A percentile compares a stretch with the other conserved stretches of the same genome.
Conservation (phyloP, 306 rosid species). For the Quercus agrifolia region DNA sequence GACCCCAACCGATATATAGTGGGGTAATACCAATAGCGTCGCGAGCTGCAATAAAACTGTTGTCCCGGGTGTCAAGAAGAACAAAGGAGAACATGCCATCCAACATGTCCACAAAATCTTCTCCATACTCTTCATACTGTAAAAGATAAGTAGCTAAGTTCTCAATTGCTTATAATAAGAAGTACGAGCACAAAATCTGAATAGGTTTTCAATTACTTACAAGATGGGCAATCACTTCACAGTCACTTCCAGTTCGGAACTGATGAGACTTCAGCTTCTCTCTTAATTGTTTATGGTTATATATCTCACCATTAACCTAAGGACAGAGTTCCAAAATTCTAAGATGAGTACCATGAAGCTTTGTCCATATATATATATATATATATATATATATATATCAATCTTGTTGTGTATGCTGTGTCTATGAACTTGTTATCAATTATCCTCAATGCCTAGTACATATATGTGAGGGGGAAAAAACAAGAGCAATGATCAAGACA, state of each 20-base stretch:
- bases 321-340: constrained; percentile 26
- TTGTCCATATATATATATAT: background rate
- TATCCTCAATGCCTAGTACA: no score
- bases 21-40: constrained; percentile 93
- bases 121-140: constrained; percentile 96
- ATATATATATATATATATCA: no score
- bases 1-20: constrained; percentile 97
- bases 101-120: constrained; percentile 85
- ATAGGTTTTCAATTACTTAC: constrained; percentile 51
- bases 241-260: constrained; percentile 89
- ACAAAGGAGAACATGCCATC: constrained; percentile 96
- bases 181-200: background rate
- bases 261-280: constrained; percentile 64
- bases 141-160: constrained; percentile 25
- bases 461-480: no score
- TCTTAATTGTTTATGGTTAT: constrained; percentile 77
- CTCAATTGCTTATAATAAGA: background rate
- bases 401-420: no score
- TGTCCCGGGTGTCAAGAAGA: constrained; percentile 82
- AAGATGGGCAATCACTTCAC: constrained; percentile 98
- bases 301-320: constrained; percentile 97
- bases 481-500: no score
- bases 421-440: no score
- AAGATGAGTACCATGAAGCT: background rate
- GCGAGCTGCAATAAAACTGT: constrained; percentile 85